Conservation (phyloP, 352 stramenopile species). For the Pelagophyceae sp. region DNA sequence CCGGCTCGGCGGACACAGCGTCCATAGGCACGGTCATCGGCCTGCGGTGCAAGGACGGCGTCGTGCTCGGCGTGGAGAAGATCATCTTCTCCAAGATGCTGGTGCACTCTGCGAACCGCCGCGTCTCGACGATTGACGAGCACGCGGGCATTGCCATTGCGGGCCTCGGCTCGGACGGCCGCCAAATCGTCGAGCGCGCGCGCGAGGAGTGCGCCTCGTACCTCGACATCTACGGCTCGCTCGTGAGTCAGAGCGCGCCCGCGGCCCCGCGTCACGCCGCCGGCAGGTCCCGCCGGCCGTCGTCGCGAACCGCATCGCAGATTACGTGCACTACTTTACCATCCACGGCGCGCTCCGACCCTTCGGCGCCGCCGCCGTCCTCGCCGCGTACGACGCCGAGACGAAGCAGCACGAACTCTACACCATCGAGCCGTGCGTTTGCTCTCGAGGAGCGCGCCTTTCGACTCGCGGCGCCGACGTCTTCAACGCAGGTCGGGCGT, state of each 20-base stretch:
- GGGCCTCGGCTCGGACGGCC: slow-evolving; percentile 85
- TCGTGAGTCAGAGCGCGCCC: no score
- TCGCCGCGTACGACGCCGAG: slow-evolving; percentile 3
- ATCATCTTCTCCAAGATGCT: slow-evolving; percentile 68
- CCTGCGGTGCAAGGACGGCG: slow-evolving; percentile 91
- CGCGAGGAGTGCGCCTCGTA: slow-evolving; percentile 86
- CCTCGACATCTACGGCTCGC: slow-evolving; percentile 90
- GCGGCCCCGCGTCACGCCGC: no score
- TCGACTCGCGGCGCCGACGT: slow-evolving; percentile 72
- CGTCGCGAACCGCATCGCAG: slow-evolving; percentile 81
- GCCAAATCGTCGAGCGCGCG: slow-evolving; percentile 87
- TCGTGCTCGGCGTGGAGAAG: slow-evolving; percentile 96
- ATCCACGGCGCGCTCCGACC: slow-evolving; percentile 90
- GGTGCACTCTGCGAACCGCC: slow-evolving; percentile 34
- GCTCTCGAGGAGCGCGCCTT: no score
- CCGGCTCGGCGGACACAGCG: no score
- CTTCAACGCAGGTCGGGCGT: no score
- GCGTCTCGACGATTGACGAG: slow-evolving; percentile 53
- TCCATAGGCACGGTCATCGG: slow-evolving; percentile 80
- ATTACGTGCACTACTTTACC: slow-evolving; percentile 98
- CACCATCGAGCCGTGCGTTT: slow-evolving; percentile 78
- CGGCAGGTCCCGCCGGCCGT: slow-evolving; percentile 80
- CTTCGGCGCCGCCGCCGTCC: slow-evolving; percentile 73
- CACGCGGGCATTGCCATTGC: slow-evolving; percentile 84
- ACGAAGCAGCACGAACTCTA: slow-evolving; percentile 38